Evolutionary conservation across 192 early-diverging fungal species (phyloP).

Genomic region (Geosiphon pyriformis): DNA sequence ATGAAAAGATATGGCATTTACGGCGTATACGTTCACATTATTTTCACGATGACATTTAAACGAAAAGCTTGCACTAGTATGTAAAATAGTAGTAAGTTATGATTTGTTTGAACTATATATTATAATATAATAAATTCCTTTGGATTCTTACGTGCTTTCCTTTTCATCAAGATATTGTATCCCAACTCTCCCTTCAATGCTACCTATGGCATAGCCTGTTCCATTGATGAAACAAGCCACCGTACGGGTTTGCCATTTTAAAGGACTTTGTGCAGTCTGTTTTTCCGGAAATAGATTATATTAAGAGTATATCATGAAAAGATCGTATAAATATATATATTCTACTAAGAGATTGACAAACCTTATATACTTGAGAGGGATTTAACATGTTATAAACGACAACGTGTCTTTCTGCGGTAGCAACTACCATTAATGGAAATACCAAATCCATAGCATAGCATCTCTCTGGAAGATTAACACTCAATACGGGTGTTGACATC

Average conservation of each 20-base stretch:
- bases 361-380: conserved; percentile 71
- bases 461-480: conserved; percentile 76
- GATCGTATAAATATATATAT: too few species aligned
- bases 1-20: conserved; percentile 74
- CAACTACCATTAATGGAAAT: conserved; percentile 82
- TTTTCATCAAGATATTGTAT: conserved; percentile 91
- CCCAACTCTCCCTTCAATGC: conserved; percentile 90
- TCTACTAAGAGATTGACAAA: conserved; percentile 7
- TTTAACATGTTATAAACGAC: conserved; percentile 75
- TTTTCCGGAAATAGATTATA: too few species aligned
- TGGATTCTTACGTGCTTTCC: conserved; percentile 45
- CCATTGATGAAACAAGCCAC: conserved; percentile 76
- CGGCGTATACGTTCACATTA: conserved; percentile 54
- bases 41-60: conserved; percentile 92
- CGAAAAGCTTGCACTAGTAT: conserved; percentile 67
- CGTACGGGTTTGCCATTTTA: conserved; percentile 82
- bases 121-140: too few species aligned
- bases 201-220: conserved; percentile 83
- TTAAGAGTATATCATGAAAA: too few species aligned
- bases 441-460: conserved; percentile 85
- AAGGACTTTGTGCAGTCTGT: conserved; percentile 46
- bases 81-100: too few species aligned
- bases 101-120: too few species aligned
- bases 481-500: conserved; percentile 65
- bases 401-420: conserved; percentile 84